A percentile compares a stretch with the other conserved stretches of the same genome.
Evolutionary conservation across 108 stramenopile species (phyloP).

Genomic region (Heterococcus sp.): DNA sequence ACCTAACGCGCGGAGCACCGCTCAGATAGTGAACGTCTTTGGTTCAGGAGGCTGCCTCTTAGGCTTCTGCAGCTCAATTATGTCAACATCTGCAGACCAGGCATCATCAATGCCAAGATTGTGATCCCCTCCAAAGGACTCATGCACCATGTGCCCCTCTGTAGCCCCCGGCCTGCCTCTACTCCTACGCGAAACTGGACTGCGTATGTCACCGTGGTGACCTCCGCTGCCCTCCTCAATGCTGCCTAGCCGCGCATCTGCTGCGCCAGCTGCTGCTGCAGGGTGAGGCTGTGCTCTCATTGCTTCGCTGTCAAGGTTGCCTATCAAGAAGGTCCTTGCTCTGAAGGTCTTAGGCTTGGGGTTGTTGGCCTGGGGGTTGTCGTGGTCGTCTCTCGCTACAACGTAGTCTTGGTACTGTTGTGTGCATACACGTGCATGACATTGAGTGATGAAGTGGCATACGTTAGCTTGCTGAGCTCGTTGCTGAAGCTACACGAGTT

Average conservation of each 20-base stretch:
- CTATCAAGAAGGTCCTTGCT: constrained; percentile 26
- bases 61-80: constrained; percentile 24
- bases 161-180: neutral
- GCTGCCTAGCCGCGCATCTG: neutral
- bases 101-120: constrained; percentile 23
- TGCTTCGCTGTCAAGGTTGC: constrained; percentile 23
- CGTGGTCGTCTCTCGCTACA: constrained; percentile 32
- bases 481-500: no score
- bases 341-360: constrained; percentile 3
- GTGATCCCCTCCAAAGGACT: neutral
- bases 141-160: neutral
- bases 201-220: neutral
- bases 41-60: no score
- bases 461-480: no score
- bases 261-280: neutral
- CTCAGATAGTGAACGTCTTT: no score
- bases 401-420: constrained; percentile 45
- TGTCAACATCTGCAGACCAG: constrained; percentile 27
- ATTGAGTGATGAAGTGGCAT: no score
- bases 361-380: neutral
- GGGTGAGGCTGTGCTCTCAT: constrained; percentile 2
- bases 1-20: no score
- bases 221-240: neutral
- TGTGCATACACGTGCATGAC: no score
- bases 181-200: neutral